phyloP scores from a whole-genome alignment of 2,329 filamentous ascomycete species.

The Basipetospora chlamydospora region DNA sequence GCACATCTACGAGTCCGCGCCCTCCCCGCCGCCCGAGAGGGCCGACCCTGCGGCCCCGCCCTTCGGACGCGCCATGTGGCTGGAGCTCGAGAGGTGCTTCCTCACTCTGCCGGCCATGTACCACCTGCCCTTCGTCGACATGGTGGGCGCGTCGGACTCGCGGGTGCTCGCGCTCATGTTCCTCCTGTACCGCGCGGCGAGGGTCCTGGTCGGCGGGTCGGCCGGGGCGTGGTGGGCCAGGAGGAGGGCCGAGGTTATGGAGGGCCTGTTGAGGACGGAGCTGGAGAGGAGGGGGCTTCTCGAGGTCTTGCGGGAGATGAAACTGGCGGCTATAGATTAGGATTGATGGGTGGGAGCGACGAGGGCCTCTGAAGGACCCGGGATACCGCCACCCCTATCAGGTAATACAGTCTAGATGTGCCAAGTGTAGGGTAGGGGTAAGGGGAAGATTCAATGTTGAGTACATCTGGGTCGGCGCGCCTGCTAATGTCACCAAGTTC shows the following conservation, averaged over 20 bases:
- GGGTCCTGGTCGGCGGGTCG: slow-evolving; percentile 9
- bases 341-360: no score
- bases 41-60: no score
- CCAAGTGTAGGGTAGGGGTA: no score
- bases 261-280: slow-evolving; percentile 9
- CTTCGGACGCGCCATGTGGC: no score
- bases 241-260: slow-evolving; percentile 11
- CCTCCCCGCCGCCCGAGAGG: background rate
- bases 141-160: slow-evolving; percentile 13
- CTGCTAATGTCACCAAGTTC: no score
- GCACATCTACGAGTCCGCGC: background rate
- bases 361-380: no score
- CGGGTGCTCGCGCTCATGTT: slow-evolving; percentile 14
- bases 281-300: slow-evolving; percentile 8
- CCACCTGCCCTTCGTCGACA: slow-evolving; percentile 12
- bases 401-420: no score
- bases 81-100: slow-evolving; percentile 14
- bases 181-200: slow-evolving; percentile 13
- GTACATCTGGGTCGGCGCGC: no score
- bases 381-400: no score
- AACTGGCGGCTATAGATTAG: background rate
- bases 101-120: slow-evolving; percentile 16
- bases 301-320: background rate
- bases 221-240: slow-evolving; percentile 14
- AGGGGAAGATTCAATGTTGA: no score